These are phyloP conservation scores for Polygonum maritimum DNA, from an alignment of 148 eudicot genomes.

Conservation along the genomic window DNA sequence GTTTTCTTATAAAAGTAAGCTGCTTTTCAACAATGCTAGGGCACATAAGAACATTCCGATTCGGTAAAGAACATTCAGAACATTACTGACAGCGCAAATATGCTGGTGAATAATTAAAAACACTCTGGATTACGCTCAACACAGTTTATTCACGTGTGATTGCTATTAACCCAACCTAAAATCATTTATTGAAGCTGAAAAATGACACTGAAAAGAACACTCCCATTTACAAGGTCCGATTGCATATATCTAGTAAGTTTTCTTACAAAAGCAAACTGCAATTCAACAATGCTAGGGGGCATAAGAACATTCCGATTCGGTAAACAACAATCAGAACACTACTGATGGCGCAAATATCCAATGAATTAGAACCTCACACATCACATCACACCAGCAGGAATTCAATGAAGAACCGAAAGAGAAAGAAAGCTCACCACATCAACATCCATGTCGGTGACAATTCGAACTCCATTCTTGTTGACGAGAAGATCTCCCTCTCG, in stretches of 20 bases:
- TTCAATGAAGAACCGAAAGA: background rate
- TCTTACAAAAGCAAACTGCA: background rate
- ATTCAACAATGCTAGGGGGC: background rate
- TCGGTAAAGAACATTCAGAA: background rate
- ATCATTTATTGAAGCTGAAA: background rate
- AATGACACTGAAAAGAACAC: background rate
- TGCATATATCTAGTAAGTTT: background rate
- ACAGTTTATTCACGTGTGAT: background rate
- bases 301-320: background rate
- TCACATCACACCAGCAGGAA: background rate
- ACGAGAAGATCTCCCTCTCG: constrained; percentile 89
- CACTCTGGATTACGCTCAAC: background rate
- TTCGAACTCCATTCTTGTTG: constrained; percentile 70
- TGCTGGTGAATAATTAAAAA: background rate
- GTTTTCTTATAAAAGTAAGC: background rate
- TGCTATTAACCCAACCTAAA: background rate
- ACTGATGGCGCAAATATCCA: background rate
- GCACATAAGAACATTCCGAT: background rate
- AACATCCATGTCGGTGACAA: constrained; percentile 46
- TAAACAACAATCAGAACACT: background rate
- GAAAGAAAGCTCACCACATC: constrained; percentile 38
- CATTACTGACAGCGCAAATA: background rate
- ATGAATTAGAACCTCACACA: background rate
- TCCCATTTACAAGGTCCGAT: background rate
- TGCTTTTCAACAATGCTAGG: background rate